A percentile compares a stretch with the other conserved stretches of the same genome.
phyloP scores from a whole-genome alignment of 768 basidiomycete genomes.

The Botryobasidium botryosum region DNA sequence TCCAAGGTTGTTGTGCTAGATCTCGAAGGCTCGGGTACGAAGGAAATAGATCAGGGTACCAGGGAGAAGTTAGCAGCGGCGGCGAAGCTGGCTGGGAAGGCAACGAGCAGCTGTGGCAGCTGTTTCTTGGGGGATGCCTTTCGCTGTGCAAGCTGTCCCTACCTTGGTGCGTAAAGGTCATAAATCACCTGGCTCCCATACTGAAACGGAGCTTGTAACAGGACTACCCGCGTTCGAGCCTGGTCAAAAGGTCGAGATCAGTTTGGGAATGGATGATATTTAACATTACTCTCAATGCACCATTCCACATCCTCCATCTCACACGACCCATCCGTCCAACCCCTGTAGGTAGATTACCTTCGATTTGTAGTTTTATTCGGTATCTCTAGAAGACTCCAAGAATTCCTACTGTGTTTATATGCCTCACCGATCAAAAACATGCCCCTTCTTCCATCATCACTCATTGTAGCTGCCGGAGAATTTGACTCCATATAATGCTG shows the following conservation, averaged over 20 bases:
- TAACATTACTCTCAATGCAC: slow-evolving; percentile 28
- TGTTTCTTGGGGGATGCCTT: slow-evolving; percentile 98
- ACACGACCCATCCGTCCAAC: no score
- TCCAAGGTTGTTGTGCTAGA: slow-evolving; percentile 54
- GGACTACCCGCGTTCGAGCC: slow-evolving; percentile 97
- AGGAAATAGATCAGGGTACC: slow-evolving; percentile 29
- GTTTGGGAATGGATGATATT: slow-evolving; percentile 78
- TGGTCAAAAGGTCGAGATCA: slow-evolving; percentile 91
- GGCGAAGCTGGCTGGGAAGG: slow-evolving; percentile 59
- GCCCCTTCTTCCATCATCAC: no score
- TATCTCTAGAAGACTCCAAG: no score
- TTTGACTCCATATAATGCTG: no score
- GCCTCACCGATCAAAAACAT: no score
- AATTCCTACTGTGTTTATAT: no score
- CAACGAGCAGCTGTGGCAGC: slow-evolving; percentile 91
- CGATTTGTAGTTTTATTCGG: no score
- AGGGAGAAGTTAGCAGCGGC: slow-evolving; percentile 47
- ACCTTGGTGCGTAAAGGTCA: slow-evolving; percentile 53
- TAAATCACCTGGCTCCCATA: neutral
- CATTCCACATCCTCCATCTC: no score
- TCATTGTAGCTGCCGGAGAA: no score
- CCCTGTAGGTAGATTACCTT: no score
- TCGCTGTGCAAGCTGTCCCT: slow-evolving; percentile 90
- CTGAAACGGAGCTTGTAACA: slow-evolving; percentile 23
- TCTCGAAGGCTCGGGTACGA: slow-evolving; percentile 42